Conservation (phyloP, 371 early-diverging fungal species). For the Dichotomocladium elegans region DNA sequence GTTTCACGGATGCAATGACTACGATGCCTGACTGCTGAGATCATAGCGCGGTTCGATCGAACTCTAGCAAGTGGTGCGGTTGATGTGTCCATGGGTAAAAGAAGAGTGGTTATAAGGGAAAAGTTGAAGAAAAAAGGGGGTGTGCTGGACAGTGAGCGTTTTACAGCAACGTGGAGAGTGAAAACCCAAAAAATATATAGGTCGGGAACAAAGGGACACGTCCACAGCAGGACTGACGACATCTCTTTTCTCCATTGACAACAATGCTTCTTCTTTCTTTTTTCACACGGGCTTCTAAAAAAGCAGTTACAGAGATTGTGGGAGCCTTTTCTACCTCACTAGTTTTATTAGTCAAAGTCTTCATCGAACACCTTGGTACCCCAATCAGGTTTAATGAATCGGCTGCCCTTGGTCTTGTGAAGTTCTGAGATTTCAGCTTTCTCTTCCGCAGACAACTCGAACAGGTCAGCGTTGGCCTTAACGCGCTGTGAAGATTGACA, state of each 20-base stretch:
- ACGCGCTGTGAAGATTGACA: constrained; percentile 35
- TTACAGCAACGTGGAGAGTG: too few species aligned
- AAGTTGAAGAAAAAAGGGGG: background rate
- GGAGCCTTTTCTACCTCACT: too few species aligned
- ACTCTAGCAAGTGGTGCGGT: constrained; percentile 7
- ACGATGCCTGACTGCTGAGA: constrained; percentile 1
- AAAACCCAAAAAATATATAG: background rate
- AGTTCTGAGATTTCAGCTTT: constrained; percentile 36
- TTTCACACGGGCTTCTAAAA: too few species aligned
- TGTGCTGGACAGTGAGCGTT: background rate
- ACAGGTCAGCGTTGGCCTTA: constrained; percentile 33
- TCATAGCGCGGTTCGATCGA: constrained; percentile 1
- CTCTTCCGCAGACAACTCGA: constrained; percentile 38
- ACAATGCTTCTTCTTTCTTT: too few species aligned
- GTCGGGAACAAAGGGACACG: background rate
- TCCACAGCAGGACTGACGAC: constrained; percentile 2
- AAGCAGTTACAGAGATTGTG: too few species aligned
- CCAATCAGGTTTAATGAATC: constrained; percentile 34
- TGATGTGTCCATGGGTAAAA: constrained; percentile 11
- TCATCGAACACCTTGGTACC: constrained; percentile 42
- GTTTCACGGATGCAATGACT: background rate
- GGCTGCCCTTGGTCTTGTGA: constrained; percentile 25
- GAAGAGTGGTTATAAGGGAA: background rate
- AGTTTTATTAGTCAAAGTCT: constrained; percentile 16
- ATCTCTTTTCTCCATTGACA: constrained; percentile 2